These are phyloP conservation scores for Silybum marianum DNA, from an alignment of 129 eudicot genomes.

Conservation along the genomic window DNA sequence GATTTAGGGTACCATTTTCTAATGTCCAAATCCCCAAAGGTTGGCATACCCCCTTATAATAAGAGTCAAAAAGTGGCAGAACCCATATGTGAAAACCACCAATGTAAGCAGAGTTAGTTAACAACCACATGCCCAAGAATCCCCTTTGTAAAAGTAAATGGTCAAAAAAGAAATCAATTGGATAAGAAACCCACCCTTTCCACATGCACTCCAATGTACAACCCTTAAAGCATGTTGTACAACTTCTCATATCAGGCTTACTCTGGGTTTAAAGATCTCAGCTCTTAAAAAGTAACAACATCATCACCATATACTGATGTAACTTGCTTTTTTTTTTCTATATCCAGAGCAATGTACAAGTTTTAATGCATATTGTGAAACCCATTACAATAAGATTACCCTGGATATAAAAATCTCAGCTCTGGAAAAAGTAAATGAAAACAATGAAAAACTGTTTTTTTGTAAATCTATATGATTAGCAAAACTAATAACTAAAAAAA, in stretches of 20 bases:
- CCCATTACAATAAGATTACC: neutral
- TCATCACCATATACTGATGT: neutral
- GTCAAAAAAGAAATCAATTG: slow-evolving; percentile 36
- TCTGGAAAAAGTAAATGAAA: slow-evolving; percentile 7
- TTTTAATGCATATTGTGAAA: neutral
- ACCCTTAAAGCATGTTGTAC: neutral
- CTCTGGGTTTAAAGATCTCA: neutral
- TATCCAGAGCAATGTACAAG: slow-evolving; percentile 3
- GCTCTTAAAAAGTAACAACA: neutral
- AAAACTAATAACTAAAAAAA: slow-evolving; percentile 18
- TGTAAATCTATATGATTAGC: slow-evolving; percentile 29
- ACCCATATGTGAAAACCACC: slow-evolving; percentile 36
- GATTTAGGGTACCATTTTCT: neutral
- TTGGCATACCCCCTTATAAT: slow-evolving; percentile 21
- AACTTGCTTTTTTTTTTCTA: neutral
- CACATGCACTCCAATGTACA: slow-evolving; percentile 6
- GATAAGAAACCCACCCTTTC: slow-evolving; percentile 15
- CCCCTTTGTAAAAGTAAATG: slow-evolving; percentile 48
- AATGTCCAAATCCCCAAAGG: slow-evolving; percentile 10
- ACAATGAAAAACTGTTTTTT: neutral
- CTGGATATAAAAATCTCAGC: neutral
- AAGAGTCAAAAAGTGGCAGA: slow-evolving; percentile 26
- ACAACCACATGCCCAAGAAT: slow-evolving; percentile 52
- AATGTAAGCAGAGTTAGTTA: slow-evolving; percentile 34
- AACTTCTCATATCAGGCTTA: neutral